Base-by-base conservation (phyloP, 78 protist genomes). In the Monosiga brevicollis region DNA sequence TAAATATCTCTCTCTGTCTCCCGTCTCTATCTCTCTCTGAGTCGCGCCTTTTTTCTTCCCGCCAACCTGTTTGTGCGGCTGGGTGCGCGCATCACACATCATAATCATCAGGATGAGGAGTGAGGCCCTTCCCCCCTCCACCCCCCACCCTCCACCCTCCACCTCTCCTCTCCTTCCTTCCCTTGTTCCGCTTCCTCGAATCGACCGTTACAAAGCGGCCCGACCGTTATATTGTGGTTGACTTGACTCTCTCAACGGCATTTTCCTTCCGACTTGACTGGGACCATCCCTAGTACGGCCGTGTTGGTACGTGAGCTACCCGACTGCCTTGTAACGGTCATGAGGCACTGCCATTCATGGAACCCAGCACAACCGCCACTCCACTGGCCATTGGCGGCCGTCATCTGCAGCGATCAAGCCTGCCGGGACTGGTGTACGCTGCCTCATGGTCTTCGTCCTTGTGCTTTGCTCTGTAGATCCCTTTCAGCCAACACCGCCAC, bases 401-500 rank as follows among this genome's bases (percentile, higher is more conserved):
- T 73, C 36, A 10, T 25, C 76, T 34, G 22, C 36, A 6, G 37
- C 9, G 41, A n/a, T n/a, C n/a, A n/a, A n/a, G n/a, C n/a, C n/a
- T n/a, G n/a, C 35, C 11, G 24, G 77, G 39, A 73, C 29, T 26
- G 35, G 77, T 73, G 77, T 24, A 34, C 35, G 77, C 24, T 15
- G 25, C 77, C 23, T 73, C 38, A 15, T 15, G 10, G 20, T 73
- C 34, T 22, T 11, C 71, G 71, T 22, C 71, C 22, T 55, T 11
- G 22, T 22, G 34, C 71, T 22, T 20, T 26, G 15, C 75, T 2
- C 22, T 72, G 36, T 26, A 32, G 38, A 11, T 20, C 75, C 49
- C 11, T 23, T 76, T 81, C 39, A n/a, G 1, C 73, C n/a, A 6
- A 55, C 1, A 36, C 84, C 20, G 15, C 88, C 90, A 82, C 62